Evolutionary conservation across 495 filamentous ascomycete genomes (phyloP).

Genomic region (Trichoderma gamsii): DNA sequence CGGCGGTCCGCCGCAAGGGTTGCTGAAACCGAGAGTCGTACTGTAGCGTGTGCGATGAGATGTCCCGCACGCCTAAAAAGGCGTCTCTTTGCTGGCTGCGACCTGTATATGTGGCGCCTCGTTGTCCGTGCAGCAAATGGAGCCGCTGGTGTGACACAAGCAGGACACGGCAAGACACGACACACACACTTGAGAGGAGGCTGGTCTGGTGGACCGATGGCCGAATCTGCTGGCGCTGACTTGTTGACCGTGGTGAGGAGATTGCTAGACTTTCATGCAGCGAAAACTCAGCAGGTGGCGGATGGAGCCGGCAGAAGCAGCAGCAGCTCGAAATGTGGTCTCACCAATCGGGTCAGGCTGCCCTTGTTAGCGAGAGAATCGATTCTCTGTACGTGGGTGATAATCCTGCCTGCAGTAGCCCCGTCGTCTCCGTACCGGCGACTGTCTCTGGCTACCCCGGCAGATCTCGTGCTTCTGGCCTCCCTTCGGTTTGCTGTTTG

Average conservation of each 20-base stretch:
- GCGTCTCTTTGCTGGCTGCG: neutral
- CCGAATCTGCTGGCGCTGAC: neutral
- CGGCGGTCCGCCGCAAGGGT: neutral
- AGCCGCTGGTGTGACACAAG: constrained; percentile 12
- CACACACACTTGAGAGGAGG: constrained; percentile 6
- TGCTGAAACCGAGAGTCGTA: neutral
- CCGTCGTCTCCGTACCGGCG: constrained; percentile 5
- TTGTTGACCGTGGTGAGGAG: constrained; percentile 14
- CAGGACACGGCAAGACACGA: neutral
- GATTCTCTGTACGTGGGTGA: neutral
- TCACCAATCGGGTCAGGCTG: constrained; percentile 9
- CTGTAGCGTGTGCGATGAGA: neutral
- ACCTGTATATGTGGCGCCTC: constrained; percentile 8
- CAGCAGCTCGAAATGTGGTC: neutral
- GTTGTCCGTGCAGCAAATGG: constrained; percentile 1
- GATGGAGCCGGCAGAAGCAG: constrained; percentile 5
- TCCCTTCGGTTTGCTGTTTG: neutral
- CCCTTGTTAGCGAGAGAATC: neutral
- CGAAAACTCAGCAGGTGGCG: constrained; percentile 13
- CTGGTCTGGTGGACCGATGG: constrained; percentile 1
- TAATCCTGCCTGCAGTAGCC: constrained; percentile 8
- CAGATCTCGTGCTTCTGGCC: neutral
- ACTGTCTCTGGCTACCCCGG: neutral
- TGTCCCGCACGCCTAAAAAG: neutral
- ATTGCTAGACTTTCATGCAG: constrained; percentile 5